phyloP scores from a whole-genome alignment of 805 yeast genomes.

The Yarrowia phangngaensis region DNA sequence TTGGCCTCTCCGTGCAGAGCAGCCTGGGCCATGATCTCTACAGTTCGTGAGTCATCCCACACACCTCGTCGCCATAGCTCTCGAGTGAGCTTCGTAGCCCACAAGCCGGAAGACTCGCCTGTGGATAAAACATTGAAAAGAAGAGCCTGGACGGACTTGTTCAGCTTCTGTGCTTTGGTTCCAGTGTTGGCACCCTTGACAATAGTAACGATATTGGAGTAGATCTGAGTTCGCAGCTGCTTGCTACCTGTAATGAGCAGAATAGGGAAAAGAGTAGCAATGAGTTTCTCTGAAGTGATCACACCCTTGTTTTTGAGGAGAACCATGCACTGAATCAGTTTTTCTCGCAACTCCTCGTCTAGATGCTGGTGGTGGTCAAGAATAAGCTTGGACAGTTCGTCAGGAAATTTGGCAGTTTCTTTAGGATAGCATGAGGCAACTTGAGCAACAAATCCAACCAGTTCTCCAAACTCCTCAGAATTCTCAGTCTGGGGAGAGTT shows the following conservation, averaged over 20 bases:
- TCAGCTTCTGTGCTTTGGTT: constrained; percentile 84
- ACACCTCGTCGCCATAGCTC: constrained; percentile 97
- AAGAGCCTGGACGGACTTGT: constrained; percentile 85
- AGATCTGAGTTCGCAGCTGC: constrained; percentile 75
- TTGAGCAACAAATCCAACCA: constrained; percentile 87
- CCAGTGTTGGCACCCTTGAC: constrained; percentile 81
- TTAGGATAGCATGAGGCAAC: constrained; percentile 87
- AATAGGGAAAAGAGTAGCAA: constrained; percentile 85
- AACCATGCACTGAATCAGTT: constrained; percentile 81
- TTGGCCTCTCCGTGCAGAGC: constrained; percentile 77
- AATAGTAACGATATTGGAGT: constrained; percentile 69
- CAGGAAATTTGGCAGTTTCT: constrained; percentile 81
- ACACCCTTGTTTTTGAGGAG: constrained; percentile 85
- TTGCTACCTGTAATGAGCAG: constrained; percentile 68
- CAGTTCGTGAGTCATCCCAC: constrained; percentile 96
- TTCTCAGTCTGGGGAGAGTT: constrained; percentile 62
- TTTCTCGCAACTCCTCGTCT: constrained; percentile 82
- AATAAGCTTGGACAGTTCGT: constrained; percentile 67
- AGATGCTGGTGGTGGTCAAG: constrained; percentile 74
- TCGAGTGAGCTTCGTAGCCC: constrained; percentile 94
- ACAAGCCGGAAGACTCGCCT: constrained; percentile 76
- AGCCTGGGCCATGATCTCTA: constrained; percentile 97
- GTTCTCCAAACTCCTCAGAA: constrained; percentile 68
- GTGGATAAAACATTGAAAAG: constrained; percentile 82
- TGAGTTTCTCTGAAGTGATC: constrained; percentile 71